Evolutionary conservation across 495 filamentous ascomycete species (phyloP).

Genomic region (Oleoguttula mirabilis): DNA sequence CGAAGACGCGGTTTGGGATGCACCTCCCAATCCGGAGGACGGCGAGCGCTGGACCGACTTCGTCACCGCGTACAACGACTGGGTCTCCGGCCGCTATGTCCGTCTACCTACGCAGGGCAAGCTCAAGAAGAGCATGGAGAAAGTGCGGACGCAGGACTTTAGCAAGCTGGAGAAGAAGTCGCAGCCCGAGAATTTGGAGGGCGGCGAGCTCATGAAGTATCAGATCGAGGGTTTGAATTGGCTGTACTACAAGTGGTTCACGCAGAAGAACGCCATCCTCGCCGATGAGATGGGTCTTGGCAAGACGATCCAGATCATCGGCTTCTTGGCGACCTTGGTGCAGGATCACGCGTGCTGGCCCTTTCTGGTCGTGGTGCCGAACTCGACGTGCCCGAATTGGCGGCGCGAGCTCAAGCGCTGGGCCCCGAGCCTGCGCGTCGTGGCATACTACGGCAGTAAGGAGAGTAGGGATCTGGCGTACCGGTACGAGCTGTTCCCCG

Average conservation of each 20-base stretch:
- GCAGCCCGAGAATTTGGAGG: slow-evolving; percentile 62
- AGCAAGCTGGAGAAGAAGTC: slow-evolving; percentile 49
- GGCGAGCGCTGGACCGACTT: slow-evolving; percentile 70
- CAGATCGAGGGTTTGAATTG: slow-evolving; percentile 92
- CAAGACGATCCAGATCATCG: slow-evolving; percentile 93
- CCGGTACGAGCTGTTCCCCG: slow-evolving; percentile 72
- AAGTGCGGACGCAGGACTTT: slow-evolving; percentile 54
- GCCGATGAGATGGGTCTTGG: slow-evolving; percentile 99
- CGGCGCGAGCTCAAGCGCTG: slow-evolving; percentile 90
- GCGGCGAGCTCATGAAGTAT: slow-evolving; percentile 83
- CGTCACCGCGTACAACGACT: slow-evolving; percentile 69
- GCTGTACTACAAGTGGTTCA: slow-evolving; percentile 85
- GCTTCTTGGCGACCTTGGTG: slow-evolving; percentile 57
- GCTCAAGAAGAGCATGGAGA: slow-evolving; percentile 48
- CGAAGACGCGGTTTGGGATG: slow-evolving; percentile 83
- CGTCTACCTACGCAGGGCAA: slow-evolving; percentile 38
- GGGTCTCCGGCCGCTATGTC: slow-evolving; percentile 62
- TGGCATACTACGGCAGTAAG: slow-evolving; percentile 75
- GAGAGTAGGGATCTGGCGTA: slow-evolving; percentile 56
- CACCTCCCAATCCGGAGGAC: slow-evolving; percentile 56
- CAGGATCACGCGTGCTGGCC: slow-evolving; percentile 71
- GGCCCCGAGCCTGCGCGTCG: slow-evolving; percentile 74
- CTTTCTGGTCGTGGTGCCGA: slow-evolving; percentile 86
- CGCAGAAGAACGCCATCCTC: slow-evolving; percentile 75
- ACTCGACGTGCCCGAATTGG: slow-evolving; percentile 94